Conservation (phyloP, 2,329 filamentous ascomycete species). For the Aspergillus sp. region DNA sequence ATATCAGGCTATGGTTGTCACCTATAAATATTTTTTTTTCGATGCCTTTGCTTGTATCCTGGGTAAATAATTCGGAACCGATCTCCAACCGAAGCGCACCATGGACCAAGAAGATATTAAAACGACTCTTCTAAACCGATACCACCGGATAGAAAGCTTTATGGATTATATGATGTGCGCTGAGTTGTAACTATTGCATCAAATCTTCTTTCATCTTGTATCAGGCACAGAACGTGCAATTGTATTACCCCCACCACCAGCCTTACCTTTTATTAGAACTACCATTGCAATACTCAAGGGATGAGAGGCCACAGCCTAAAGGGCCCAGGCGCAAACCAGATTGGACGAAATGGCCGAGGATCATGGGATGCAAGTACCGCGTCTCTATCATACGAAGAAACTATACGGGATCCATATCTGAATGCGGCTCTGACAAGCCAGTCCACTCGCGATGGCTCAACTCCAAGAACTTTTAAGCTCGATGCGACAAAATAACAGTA, state of each 20-base stretch:
- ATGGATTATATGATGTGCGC: not conserved
- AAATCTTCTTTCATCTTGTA: constrained; percentile 2
- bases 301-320: constrained; percentile 1
- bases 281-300: not conserved
- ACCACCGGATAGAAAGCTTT: not conserved
- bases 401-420: not conserved
- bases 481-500: constrained; percentile 1
- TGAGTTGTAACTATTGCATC: not conserved
- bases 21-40: too few relatives aligned
- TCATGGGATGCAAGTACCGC: constrained; percentile 1
- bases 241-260: not conserved
- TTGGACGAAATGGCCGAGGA: constrained; percentile 2
- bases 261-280: constrained; percentile 3
- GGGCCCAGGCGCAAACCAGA: not conserved
- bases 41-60: not conserved
- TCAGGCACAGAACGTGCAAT: not conserved
- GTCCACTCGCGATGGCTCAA: not conserved
- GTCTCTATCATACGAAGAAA: not conserved
- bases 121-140: constrained; percentile 1
- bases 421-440: constrained; percentile 1
- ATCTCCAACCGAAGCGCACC: constrained; percentile 2
- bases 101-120: constrained; percentile 2
- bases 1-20: too few relatives aligned
- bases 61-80: not conserved
- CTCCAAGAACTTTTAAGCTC: constrained; percentile 5